Conservation (phyloP, 2,329 filamentous ascomycete genomes). For the Hypoxylon sp. region DNA sequence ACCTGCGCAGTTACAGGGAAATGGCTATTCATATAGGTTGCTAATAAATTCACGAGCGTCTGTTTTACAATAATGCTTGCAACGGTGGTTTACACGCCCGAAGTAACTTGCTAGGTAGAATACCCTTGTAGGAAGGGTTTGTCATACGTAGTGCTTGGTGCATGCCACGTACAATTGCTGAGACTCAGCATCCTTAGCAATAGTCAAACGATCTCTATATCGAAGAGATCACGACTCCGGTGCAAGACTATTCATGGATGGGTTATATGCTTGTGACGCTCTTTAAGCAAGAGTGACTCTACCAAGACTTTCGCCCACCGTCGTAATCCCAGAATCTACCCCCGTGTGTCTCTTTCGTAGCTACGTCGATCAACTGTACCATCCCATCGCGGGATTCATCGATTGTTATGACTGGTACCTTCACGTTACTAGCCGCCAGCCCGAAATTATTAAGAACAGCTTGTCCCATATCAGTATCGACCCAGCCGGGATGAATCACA, state of each 20-base stretch:
- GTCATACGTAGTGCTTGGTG: not conserved
- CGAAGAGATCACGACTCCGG: not conserved
- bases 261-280: not conserved
- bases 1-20: no score
- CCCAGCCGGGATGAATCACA: conserved; percentile 55
- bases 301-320: conserved; percentile 32
- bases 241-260: not conserved
- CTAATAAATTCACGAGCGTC: not conserved
- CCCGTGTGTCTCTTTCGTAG: conserved; percentile 40
- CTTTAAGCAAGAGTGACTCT: conserved; percentile 11
- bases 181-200: not conserved
- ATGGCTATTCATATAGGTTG: no score
- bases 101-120: no score
- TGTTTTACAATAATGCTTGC: not conserved
- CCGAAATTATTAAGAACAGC: conserved; percentile 53
- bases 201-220: not conserved
- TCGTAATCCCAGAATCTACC: conserved; percentile 33
- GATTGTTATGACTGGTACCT: conserved; percentile 54
- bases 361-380: conserved; percentile 40
- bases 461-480: conserved; percentile 60
- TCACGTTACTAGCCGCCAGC: conserved; percentile 28
- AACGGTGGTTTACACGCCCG: not conserved
- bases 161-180: not conserved
- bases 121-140: not conserved
- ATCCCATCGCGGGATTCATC: conserved; percentile 56